These are phyloP conservation scores for Aspergillus aculeatus DNA, from an alignment of 2,329 filamentous ascomycete genomes.

Conservation along the genomic window DNA sequence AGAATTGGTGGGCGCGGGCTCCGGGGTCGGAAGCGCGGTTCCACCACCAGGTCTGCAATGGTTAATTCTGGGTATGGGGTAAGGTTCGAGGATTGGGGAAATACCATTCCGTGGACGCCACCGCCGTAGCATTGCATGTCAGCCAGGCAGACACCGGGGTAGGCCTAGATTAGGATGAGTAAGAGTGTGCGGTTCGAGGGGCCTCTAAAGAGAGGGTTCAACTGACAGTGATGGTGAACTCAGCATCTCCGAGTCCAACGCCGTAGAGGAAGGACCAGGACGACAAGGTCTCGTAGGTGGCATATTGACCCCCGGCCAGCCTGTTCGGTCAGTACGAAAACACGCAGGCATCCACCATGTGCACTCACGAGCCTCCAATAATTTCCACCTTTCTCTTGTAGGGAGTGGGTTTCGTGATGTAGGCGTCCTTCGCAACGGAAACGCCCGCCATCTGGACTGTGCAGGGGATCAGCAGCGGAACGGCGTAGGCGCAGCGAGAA, in stretches of 20 bases:
- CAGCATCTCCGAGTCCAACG: conserved; percentile 57
- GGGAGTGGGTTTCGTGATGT: conserved; percentile 45
- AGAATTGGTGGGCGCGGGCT: conserved; percentile 46
- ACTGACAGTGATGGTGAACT: conserved; percentile 54
- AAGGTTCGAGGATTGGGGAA: background rate
- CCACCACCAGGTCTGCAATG: conserved; percentile 52
- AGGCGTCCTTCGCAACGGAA: conserved; percentile 47
- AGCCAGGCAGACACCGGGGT: conserved; percentile 58
- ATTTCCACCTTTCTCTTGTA: conserved; percentile 43
- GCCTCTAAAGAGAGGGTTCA: background rate
- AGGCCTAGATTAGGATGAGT: conserved; percentile 30
- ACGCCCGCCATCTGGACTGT: conserved; percentile 56
- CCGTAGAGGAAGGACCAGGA: conserved; percentile 58
- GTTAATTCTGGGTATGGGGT: conserved; percentile 4
- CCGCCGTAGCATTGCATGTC: conserved; percentile 59
- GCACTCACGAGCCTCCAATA: conserved; percentile 43
- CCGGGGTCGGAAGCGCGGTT: conserved; percentile 57
- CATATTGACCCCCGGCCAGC: conserved; percentile 57
- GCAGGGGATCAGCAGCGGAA: conserved; percentile 16
- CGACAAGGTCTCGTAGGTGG: conserved; percentile 58
- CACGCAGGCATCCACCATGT: conserved; percentile 26
- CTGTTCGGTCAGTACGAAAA: conserved; percentile 47
- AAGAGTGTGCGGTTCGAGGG: too few relatives aligned
- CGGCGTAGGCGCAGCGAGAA: background rate
- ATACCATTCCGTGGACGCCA: conserved; percentile 47